Evolutionary conservation across 116 monocot genomes (phyloP).

Genomic region (Iris pallida): DNA sequence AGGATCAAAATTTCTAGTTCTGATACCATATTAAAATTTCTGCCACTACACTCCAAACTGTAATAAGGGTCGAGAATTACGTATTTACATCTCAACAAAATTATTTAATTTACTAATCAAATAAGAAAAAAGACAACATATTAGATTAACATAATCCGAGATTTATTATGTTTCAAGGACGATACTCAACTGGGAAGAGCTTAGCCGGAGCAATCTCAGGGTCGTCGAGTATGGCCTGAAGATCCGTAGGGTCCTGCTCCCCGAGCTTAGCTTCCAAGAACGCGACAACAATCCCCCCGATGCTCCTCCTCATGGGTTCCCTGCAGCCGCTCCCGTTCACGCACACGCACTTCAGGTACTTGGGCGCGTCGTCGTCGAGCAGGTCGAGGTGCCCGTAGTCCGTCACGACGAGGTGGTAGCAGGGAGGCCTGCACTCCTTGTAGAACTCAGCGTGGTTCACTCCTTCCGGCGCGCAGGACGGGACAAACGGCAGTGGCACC

Average conservation of each 20-base stretch:
- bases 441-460: conserved; percentile 75
- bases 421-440: conserved; percentile 53
- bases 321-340: conserved; percentile 27
- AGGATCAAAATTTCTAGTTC: too few relatives aligned
- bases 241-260: background rate
- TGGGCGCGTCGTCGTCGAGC: conserved; percentile 66
- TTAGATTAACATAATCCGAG: too few relatives aligned
- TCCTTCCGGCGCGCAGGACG: conserved; percentile 69
- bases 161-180: too few relatives aligned
- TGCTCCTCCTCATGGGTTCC: conserved; percentile 43
- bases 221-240: background rate
- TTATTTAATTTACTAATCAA: too few relatives aligned
- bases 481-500: conserved; percentile 34
- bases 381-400: conserved; percentile 79
- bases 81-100: too few relatives aligned
- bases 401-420: conserved; percentile 51
- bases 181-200: background rate
- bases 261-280: conserved; percentile 45
- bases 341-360: conserved; percentile 48
- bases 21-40: too few relatives aligned
- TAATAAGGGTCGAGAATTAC: too few relatives aligned
- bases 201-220: conserved; percentile 5
- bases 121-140: too few relatives aligned
- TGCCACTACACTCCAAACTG: too few relatives aligned
- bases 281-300: conserved; percentile 31